A percentile compares a stretch with the other conserved stretches of the same genome.
Evolutionary conservation across 306 rosid genomes (phyloP).

Genomic region (Castanospermum australe): DNA sequence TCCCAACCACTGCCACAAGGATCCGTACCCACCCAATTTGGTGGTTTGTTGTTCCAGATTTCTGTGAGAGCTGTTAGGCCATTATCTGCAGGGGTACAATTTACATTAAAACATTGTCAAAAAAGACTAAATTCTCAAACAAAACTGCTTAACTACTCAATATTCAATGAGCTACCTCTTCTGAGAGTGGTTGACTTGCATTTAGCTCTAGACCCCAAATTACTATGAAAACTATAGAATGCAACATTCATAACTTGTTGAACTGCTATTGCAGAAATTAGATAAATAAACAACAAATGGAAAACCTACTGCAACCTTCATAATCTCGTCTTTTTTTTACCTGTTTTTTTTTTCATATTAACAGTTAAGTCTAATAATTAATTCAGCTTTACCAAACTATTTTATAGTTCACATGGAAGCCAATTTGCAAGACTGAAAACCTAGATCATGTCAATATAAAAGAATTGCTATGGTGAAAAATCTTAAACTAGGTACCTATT

Average conservation of each 20-base stretch:
- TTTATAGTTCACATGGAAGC: background rate
- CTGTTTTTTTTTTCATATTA: background rate
- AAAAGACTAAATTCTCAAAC: background rate
- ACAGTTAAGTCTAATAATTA: background rate
- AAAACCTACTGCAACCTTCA: background rate
- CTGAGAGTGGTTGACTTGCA: background rate
- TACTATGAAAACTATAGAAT: background rate
- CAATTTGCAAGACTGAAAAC: background rate
- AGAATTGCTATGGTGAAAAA: background rate
- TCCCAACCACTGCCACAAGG: slow-evolving; percentile 48
- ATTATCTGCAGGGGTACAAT: slow-evolving; percentile 27
- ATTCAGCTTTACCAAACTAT: background rate
- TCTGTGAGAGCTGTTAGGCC: slow-evolving; percentile 30
- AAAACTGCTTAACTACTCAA: background rate
- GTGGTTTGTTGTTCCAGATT: slow-evolving; percentile 46
- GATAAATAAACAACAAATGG: background rate
- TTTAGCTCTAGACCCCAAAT: background rate
- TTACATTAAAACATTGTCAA: background rate
- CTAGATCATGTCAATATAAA: slow-evolving; percentile 1
- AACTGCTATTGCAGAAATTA: background rate
- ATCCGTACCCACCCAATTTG: slow-evolving; percentile 46
- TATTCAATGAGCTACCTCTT: background rate
- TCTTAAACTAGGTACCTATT: background rate
- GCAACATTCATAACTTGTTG: background rate
- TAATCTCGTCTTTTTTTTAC: background rate